Conservation (phyloP, 164 flowering plant species). For the Magnolia kwangsiensis region DNA sequence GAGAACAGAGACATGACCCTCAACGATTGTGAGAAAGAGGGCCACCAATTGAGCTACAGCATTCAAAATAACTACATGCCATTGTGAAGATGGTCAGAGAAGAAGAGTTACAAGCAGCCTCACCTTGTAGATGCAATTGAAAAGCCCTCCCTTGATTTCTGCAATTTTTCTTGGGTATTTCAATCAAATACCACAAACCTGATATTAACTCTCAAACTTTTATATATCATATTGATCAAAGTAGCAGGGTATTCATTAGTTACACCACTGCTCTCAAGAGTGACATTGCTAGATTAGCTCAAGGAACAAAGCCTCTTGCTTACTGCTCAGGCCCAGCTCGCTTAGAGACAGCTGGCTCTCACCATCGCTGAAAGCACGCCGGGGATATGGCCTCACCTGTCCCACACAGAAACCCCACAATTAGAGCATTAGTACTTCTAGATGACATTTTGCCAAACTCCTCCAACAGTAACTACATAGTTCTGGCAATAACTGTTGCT, state of each 20-base stretch:
- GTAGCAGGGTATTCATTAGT: not conserved
- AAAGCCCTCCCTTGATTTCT: not conserved
- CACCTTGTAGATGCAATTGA: not conserved
- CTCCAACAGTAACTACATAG: too few relatives aligned
- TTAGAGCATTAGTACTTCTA: not conserved
- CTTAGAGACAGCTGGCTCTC: slow-evolving; percentile 55
- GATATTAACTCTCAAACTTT: not conserved
- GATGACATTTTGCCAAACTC: not conserved
- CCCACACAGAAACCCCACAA: not conserved
- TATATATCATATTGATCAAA: not conserved
- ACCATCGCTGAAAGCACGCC: slow-evolving; percentile 70
- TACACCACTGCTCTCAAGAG: slow-evolving; percentile 2
- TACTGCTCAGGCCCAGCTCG: slow-evolving; percentile 84
- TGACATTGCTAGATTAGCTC: slow-evolving; percentile 49
- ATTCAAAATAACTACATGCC: not conserved
- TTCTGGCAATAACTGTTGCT: too few relatives aligned
- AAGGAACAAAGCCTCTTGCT: slow-evolving; percentile 89
- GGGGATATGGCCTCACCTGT: slow-evolving; percentile 95
- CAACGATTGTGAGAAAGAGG: not conserved
- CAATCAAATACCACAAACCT: slow-evolving; percentile 1
- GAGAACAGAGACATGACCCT: not conserved
- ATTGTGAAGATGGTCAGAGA: not conserved
- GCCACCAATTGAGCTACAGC: not conserved
- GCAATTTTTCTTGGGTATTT: not conserved
- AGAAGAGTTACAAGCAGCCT: not conserved